Evolutionary conservation across 192 early-diverging fungal species (phyloP), one percentile per base, ranked within the genome.

Genomic region (Linnemannia zychae): DNA sequence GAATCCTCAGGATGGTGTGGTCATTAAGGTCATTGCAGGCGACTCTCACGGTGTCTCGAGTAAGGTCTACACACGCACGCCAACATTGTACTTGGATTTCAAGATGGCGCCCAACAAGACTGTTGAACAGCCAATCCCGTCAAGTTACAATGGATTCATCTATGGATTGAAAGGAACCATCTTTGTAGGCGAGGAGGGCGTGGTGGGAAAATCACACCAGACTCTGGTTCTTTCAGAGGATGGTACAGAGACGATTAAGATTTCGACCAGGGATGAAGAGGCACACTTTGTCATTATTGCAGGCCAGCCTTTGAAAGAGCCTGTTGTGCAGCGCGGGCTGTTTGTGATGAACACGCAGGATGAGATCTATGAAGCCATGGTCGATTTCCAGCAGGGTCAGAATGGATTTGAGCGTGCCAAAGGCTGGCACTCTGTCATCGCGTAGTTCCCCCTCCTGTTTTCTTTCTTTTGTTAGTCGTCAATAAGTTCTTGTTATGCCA

Each of bases 321-420:
- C 90, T 16, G 73, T 93, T 31, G 86, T 87, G 7, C 88, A 90
- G 75, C 89, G 89, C 68, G 93, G 93, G 1, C 93, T 93, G 16
- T 94, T 94, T 87, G 93, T 94, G 31, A 90, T 92, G 93, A 94
- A 94, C 82, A 80, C 81, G 9, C 77, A 81, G 48, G 86, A 90
- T 31, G 93, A 94, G 71, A 91, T 94, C 57, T 63, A 47, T 72
- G 75, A 90, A 40, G 86, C 89, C 16, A 87, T 94, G 63, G 75
- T 68, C 22, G 94, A 95, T 75, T 95, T 90, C 79, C 76, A 94
- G 69, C 60, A 72, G 4, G 90, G 89, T 40, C 79, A 82, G 74
- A 94, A 94, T 76, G 94, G 94, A 2, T 94, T 94, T 79, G 93
- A 94, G 84, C 86, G 88, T 24, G 92, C 92, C 49, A 67, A 70